Percentiles rank a stretch among this genome's conserved stretches.
Evolutionary conservation across 2,329 filamentous ascomycete genomes (phyloP).

Genomic region (Ophiostoma ulmi): DNA sequence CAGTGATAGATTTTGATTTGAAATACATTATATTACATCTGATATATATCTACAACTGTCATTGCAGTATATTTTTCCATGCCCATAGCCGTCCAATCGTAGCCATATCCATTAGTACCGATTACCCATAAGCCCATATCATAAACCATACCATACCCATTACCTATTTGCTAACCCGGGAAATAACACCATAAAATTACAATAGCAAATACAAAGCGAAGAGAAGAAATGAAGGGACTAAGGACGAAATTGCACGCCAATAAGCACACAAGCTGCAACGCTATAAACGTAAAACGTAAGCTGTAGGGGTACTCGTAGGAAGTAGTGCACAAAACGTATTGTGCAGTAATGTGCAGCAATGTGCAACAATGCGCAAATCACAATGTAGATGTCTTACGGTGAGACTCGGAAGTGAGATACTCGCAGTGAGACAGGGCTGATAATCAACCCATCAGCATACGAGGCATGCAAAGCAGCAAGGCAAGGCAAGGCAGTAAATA

Average conservation of each 20-base stretch:
- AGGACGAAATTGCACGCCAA: neutral
- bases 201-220: neutral
- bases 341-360: neutral
- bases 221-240: neutral
- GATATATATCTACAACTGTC: neutral
- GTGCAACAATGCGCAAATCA: neutral
- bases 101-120: neutral
- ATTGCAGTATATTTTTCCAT: neutral
- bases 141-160: no score
- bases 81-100: neutral
- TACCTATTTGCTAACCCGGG: neutral
- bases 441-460: neutral
- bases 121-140: neutral
- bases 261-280: neutral
- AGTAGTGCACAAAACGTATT: neutral
- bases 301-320: neutral
- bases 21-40: neutral
- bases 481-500: neutral
- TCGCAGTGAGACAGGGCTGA: neutral
- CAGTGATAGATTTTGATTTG: neutral
- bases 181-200: constrained; percentile 2
- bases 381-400: neutral
- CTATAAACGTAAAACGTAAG: neutral
- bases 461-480: neutral
- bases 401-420: neutral